Base-by-base conservation (phyloP, 805 yeast species). In the Ogataea dorogensis region DNA sequence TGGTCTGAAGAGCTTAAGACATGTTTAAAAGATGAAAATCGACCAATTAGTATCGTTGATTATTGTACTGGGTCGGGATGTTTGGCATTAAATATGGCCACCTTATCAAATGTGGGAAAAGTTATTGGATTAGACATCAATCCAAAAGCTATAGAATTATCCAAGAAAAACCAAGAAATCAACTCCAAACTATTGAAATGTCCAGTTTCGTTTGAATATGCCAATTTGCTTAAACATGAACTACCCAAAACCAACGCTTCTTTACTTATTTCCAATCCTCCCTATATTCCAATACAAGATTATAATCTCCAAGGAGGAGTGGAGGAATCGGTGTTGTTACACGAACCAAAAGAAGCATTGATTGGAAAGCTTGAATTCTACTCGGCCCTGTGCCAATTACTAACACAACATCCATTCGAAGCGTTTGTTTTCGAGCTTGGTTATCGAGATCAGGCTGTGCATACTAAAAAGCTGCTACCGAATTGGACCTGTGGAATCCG, bases 11-110 rank as follows among this genome's bases (percentile, higher is more conserved):
- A 68, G 36, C 54, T 83, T 14, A 58, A 64, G 7, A 18, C 42
- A 6, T 33, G 51, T 1, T 31, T 49, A 12, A 34, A 31, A 5
- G 10, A 37, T 10, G 20, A 38, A n/a, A 13, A 25, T 3, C 20
- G 19, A 7, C 16, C 38, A 3, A 33, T 68, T 15, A 49, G 39
- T 2, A 58, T 79, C 2, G 44, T 83, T 7, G 97, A 89, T 61
- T 66, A 86, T 17, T 88, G 96, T 47, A 75, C 95, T 0, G 97
- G 97, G 0, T 67, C 91, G 0, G 98, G 98, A 0, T 91, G 98
- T 54, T 75, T 93, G 17, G 80, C 87, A 0, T 59, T 87, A 18
- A 51, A 73, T 3, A 40, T 85, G 14, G 64, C 67, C 1, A 50
- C 57, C 9, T 50, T 56, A 16, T 27, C 64, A 8, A 42, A 49